Evolutionary conservation across 257 asterid genomes (phyloP), one percentile per base, ranked within the genome.

Genomic region (Cinchona pubescens): DNA sequence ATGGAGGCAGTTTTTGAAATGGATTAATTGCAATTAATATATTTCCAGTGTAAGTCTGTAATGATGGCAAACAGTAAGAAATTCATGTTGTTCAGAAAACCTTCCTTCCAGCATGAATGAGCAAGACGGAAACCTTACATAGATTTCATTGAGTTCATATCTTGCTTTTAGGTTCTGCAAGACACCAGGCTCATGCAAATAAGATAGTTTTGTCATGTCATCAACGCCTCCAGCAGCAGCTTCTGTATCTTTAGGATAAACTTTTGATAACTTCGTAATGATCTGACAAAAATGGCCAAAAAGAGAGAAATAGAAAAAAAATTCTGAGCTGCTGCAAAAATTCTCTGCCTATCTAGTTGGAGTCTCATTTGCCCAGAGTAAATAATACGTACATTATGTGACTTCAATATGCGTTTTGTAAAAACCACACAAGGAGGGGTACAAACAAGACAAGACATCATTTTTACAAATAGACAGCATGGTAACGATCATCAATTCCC

Each of bases 101-200:
- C 77, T 51, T 37, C 40, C 38, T 70, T 75, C 53, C 56, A 61
- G 38, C 23, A 78, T 58, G 69, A 46, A 64, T 61, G 30, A 32
- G 51, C 74, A 70, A 72, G 64, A 38, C 49, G 63, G 70, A 60
- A 80, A 79, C 49, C 60, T 78, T 29, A 94, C 98, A 88, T 94
- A 94, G 75, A 94, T 94, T 85, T 94, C 98, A 75, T 92, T 94
- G 72, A 94, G 98, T 82, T 94, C 98, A 69, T 94, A 94, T 94
- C 98, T 86, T 75, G 74, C 84, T 85, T 74, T 90, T 81, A 94
- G 94, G 87, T 94, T 94, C 84, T 83, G 87, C 78, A 94, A 78
- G 77, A 94, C 98, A 71, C 98, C 98, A 75, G 98, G 98, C 85
- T 94, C 98, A 74, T 94, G 98, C 87, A 94, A 81, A 87, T 94